Evolutionary conservation across 1,284 basidiomycete species (phyloP).

Genomic region (Entoloma clypeatum): DNA sequence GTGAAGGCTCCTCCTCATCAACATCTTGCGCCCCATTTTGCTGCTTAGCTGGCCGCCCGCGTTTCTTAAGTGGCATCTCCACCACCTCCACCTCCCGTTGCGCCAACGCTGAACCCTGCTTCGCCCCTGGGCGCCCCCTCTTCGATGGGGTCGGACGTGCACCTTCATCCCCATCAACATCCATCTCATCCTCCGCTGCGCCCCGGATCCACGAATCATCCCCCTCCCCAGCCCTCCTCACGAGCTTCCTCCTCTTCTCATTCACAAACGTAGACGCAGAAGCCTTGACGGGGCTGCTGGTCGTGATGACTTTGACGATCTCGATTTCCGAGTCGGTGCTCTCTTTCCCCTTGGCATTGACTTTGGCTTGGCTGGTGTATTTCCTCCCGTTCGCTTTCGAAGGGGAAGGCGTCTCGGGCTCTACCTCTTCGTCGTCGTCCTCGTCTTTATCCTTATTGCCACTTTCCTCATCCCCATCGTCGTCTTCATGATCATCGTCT

Average conservation of each 20-base stretch:
- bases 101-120: neutral
- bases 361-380: constrained; percentile 1
- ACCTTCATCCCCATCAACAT: constrained; percentile 1
- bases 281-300: constrained; percentile 7
- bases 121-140: constrained; percentile 9
- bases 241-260: constrained; percentile 18
- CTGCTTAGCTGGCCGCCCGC: constrained; percentile 9
- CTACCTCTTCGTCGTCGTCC: constrained; percentile 10
- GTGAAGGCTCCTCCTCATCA: constrained; percentile 1
- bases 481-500: constrained; percentile 12
- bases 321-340: constrained; percentile 18
- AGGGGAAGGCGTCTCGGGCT: constrained; percentile 5
- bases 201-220: constrained; percentile 17
- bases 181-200: constrained; percentile 13
- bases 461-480: constrained; percentile 6
- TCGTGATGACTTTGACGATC: constrained; percentile 9
- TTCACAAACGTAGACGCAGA: constrained; percentile 1
- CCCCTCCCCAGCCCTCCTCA: constrained; percentile 14
- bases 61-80: constrained; percentile 15
- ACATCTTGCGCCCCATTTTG: constrained; percentile 7
- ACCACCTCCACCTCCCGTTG: constrained; percentile 3
- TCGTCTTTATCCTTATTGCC: constrained; percentile 8
- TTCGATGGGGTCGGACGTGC: neutral
- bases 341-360: constrained; percentile 13
- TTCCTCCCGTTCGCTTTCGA: constrained; percentile 5